Evolutionary conservation across 192 early-diverging fungal genomes (phyloP).

Genomic region (Chytriomyces confervae): DNA sequence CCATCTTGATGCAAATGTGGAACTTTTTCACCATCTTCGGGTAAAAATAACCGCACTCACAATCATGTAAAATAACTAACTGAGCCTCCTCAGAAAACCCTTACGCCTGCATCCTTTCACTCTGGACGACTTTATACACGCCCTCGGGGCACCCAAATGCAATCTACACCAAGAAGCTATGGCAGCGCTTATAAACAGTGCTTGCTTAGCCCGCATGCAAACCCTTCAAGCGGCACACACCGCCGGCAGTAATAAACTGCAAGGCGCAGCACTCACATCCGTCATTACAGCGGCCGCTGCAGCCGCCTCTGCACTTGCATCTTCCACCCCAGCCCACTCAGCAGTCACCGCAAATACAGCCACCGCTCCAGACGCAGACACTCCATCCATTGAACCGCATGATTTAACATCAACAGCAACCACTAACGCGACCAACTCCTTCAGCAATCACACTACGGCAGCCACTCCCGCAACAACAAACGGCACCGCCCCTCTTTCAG

Average conservation of each 20-base stretch:
- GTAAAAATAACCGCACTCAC: slow-evolving; percentile 33
- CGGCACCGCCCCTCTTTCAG: too few relatives aligned
- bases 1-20: slow-evolving; percentile 65
- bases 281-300: slow-evolving; percentile 1
- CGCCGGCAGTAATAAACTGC: not conserved
- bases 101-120: slow-evolving; percentile 72
- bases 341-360: too few relatives aligned
- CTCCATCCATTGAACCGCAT: not conserved
- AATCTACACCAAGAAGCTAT: slow-evolving; percentile 16
- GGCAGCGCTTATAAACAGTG: slow-evolving; percentile 9
- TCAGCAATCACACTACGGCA: too few relatives aligned
- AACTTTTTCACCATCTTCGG: slow-evolving; percentile 68
- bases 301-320: not conserved
- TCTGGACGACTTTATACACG: slow-evolving; percentile 78
- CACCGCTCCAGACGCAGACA: not conserved
- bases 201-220: slow-evolving; percentile 5
- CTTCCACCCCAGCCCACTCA: slow-evolving; percentile 1
- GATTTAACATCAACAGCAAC: not conserved
- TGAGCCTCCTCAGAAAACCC: slow-evolving; percentile 55
- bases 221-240: not conserved
- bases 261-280: slow-evolving; percentile 10
- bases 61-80: not conserved
- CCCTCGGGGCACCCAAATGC: slow-evolving; percentile 48
- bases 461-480: too few relatives aligned
- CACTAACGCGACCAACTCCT: not conserved